Conservation (phyloP, 805 yeast species). For the Ogataea wickerhamii region DNA sequence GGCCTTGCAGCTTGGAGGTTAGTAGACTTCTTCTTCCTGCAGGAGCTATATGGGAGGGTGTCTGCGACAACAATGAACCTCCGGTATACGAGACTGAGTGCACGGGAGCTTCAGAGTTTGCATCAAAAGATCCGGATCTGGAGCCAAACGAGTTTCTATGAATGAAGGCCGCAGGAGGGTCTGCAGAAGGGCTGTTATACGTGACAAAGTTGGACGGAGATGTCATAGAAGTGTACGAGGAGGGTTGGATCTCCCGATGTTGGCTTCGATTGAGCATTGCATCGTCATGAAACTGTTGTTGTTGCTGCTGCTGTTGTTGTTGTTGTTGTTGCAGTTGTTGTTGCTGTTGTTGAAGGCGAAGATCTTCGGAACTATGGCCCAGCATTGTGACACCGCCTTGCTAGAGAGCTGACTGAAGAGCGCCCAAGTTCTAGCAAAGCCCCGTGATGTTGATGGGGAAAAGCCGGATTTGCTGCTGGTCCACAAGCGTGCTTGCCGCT, state of each 20-base stretch:
- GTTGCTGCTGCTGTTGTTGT: constrained; percentile 8
- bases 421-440: too few species aligned
- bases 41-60: constrained; percentile 22
- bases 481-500: background rate
- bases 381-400: constrained; percentile 3
- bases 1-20: constrained; percentile 28
- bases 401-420: too few species aligned
- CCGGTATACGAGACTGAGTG: constrained; percentile 9
- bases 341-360: constrained; percentile 4
- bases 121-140: constrained; percentile 26
- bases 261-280: background rate
- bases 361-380: constrained; percentile 1
- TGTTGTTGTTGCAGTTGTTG: constrained; percentile 8
- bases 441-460: too few species aligned
- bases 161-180: constrained; percentile 27
- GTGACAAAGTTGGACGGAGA: constrained; percentile 30
- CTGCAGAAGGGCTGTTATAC: constrained; percentile 32
- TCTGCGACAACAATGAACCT: constrained; percentile 15
- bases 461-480: constrained; percentile 10
- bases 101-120: constrained; percentile 6
- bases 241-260: constrained; percentile 9
- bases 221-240: constrained; percentile 26
- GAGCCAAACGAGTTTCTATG: constrained; percentile 27
- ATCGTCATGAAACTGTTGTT: constrained; percentile 10
- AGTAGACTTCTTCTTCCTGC: constrained; percentile 30